Base-by-base conservation (phyloP, 371 early-diverging fungal genomes). In the Syncephalis plumigaleata region DNA sequence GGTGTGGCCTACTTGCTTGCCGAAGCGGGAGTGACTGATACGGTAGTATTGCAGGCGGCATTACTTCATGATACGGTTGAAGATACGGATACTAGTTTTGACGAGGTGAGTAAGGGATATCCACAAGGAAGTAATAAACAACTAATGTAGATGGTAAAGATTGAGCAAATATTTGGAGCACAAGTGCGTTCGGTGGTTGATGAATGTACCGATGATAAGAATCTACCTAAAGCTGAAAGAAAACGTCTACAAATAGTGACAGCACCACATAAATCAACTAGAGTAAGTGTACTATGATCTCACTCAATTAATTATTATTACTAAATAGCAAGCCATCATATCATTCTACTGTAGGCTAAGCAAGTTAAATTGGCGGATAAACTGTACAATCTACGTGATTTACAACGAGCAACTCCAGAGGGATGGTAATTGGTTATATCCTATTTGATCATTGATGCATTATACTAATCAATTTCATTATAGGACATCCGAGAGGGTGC, bases 1-100 rank as follows among this genome's bases (percentile, higher is more conserved):
- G 71, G 66, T 23, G 75, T 75, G 21, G 62, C 60, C 0, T 48
- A 52, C 16, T 45, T 62, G 4, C 43, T 57, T 9, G 42, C 40
- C 20, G 71, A 74, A 45, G 70, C 55, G n/a, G 63, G 61, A 9
- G 56, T 71, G 11, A 39, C 25, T 9, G 67, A 73, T 47, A 9
- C 56, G 15, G 58, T 38, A 8, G 55, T 55, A 0, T 48, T 75
- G 8, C 53, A 55, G 37, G 73, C 67, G 2, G 75, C 75, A 27
- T 26, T 73, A 18, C 52, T 75, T 43, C 75, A 75, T 47, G 75
- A 75, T 49, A 73, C 72, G 16, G 66, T 75, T 24, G 75, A 75
- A 47, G 75, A 75, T 51, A 75, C 75, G 2, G 67, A 69, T 27
- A 68, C 71, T 26, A 53, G 68, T 7, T 55, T 64, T 13, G 65